A percentile compares a stretch with the other conserved stretches of the same genome.
Conservation (phyloP, 495 filamentous ascomycete genomes). For the Aspergillus nanangensis region DNA sequence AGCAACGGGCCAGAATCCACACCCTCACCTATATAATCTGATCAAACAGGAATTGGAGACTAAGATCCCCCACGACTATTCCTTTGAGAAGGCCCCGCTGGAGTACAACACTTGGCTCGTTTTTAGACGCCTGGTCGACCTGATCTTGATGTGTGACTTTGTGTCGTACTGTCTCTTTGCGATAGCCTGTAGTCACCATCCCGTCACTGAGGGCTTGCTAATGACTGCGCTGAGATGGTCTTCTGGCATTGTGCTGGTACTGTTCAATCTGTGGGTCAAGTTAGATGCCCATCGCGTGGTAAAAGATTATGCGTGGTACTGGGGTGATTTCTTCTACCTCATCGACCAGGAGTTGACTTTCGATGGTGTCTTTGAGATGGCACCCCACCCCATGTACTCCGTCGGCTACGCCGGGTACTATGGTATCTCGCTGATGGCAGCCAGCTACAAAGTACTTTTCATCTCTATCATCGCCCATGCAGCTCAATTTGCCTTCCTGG, state of each 20-base stretch:
- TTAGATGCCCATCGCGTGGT: constrained; percentile 97
- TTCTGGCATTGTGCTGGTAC: constrained; percentile 73
- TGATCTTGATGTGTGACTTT: constrained; percentile 98
- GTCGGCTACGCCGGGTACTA: constrained; percentile 98
- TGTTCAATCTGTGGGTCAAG: constrained; percentile 99
- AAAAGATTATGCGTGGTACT: constrained; percentile 99
- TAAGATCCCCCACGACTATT: constrained; percentile 91
- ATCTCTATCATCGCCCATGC: constrained; percentile 95
- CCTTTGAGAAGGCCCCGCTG: constrained; percentile 85
- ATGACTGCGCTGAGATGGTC: constrained; percentile 75
- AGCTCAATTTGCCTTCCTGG: constrained; percentile 88
- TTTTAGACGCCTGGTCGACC: constrained; percentile 88
- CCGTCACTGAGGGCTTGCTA: constrained; percentile 61
- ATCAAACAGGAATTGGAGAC: constrained; percentile 87
- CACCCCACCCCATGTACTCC: constrained; percentile 98
- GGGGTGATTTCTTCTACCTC: constrained; percentile 99
- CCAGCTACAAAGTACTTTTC: constrained; percentile 94
- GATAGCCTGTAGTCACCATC: constrained; percentile 75
- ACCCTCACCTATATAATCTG: constrained; percentile 73
- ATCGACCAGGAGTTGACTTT: constrained; percentile 97
- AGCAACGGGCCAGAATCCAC: constrained; percentile 69
- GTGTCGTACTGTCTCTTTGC: constrained; percentile 94
- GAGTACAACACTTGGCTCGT: constrained; percentile 99
- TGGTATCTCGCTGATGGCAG: constrained; percentile 96
- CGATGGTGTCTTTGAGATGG: constrained; percentile 98